Conservation (phyloP, 202 grass and related monocot species). For the Elaeis oleifera region DNA sequence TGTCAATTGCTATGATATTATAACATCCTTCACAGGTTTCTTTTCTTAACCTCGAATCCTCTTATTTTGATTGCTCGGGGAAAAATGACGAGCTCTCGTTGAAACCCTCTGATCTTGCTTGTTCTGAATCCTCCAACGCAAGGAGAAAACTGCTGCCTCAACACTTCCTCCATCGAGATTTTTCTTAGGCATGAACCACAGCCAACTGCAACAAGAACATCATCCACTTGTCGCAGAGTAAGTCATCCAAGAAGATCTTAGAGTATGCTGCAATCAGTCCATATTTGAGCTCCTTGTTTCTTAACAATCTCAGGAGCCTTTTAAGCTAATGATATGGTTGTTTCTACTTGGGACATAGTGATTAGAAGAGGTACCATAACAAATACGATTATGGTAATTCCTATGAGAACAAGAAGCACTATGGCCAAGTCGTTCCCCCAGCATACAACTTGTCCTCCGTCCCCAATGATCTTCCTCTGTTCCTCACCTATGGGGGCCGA, state of each 20-base stretch:
- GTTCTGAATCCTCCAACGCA: background rate
- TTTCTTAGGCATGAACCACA: conserved; percentile 48
- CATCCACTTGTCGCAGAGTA: conserved; percentile 49
- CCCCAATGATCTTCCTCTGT: conserved; percentile 34
- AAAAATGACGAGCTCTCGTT: background rate
- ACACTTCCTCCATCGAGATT: conserved; percentile 28
- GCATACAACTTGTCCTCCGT: conserved; percentile 38
- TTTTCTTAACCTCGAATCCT: background rate
- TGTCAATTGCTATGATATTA: conserved; percentile 38
- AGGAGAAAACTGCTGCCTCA: conserved; percentile 62
- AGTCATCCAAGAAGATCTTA: background rate
- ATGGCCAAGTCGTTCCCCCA: conserved; percentile 25
- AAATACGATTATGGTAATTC: conserved; percentile 39
- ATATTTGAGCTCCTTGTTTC: background rate
- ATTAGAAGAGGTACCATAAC: conserved; percentile 23
- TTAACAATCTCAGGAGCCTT: background rate
- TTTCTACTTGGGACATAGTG: conserved; percentile 21
- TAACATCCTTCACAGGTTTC: conserved; percentile 33
- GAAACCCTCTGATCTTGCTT: conserved; percentile 17
- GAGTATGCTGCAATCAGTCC: too few species aligned
- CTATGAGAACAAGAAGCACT: conserved; percentile 47
- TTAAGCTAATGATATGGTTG: background rate
- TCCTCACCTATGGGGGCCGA: conserved; percentile 44
- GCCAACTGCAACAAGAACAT: conserved; percentile 38
- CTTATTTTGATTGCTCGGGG: conserved; percentile 1